Base-by-base conservation (phyloP, 352 stramenopile genomes). In the Phytophthora sp. region DNA sequence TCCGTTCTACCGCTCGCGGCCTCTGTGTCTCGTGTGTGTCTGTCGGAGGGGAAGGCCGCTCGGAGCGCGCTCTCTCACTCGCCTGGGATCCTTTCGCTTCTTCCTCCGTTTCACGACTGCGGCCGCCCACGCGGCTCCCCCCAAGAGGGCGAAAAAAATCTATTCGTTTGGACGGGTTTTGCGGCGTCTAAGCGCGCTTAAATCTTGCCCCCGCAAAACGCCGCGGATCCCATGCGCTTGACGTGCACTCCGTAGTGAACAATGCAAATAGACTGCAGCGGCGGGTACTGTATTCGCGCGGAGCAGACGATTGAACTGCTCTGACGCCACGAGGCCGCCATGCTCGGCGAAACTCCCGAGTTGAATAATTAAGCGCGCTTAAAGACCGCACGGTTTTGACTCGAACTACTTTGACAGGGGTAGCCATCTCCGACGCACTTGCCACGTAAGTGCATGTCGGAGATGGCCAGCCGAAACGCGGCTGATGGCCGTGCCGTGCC, bases 81-180 rank as follows among this genome's bases (percentile, higher is more conserved):
- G 30, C 6, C 32, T 62, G 34, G 34, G 65, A 70, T 77, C 54
- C 59, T 66, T 55, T 81, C 61, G 58, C 73, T 79, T 69, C 68
- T 74, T 71, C 57, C 68, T 82, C 81, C 70, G 80, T 88, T 90
- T 92, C 80, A 87, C 80, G 80, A 88, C 77, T 92, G 83, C 63
- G 80, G 59, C 54, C 24, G 45, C 67, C 54, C 41, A 46, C 31
- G 42, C 63, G 70, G 60, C 27, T 55, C 41, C 37, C 51, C 44
- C 30, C 32, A 44, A 76, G 67, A 54, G 39, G 39, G 42, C 51
- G 46, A 50, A 65, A 66, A 26, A 66, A 61, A 66, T 69, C 61
- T 53, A 65, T 62, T 51, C 39, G 46, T 55, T 57, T 62, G 6
- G 32, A 38, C 31, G 51, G 66, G 52, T 8, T 52, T 54, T 42